Evolutionary conservation across 257 asterid species (phyloP), one percentile per base, ranked within the genome.

Genomic region (Petunia secreta): DNA sequence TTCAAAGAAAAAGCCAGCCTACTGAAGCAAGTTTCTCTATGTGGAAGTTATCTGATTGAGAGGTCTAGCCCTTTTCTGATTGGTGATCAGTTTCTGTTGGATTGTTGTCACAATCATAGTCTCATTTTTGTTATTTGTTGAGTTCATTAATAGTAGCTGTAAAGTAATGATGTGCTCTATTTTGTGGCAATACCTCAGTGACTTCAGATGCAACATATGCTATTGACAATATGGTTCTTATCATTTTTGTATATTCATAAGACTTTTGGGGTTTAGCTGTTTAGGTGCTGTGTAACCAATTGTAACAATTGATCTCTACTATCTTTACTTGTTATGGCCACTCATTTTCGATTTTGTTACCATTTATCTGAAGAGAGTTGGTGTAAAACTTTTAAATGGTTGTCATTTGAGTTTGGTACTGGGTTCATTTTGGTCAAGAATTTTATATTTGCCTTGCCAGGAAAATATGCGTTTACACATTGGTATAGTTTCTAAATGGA

Each of bases 41-140:
- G 44, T 69, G 59, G 57, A 73, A 73, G 25, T 73, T 50, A 50
- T 48, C 62, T 50, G 77, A 34, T 50, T 73, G 77, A 50, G 39
- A 11, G 15, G 34, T 83, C 37, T 79, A 41, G 8, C n/a, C 10
- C 63, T 6, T 77, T 53, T 3, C 57, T 78, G 63, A 71, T 8
- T 83, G 78, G 43, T 78, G 75, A 37, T 48, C 36, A 11, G 44
- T 34, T 52, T 52, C 57, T 71, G 4, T 55, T 34, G 77, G 60
- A 11, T 64, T 38, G 48, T 64, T 38, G 73, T 38, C 14, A 13
- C 39, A 64, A 34, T 2, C 5, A 38, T 64, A 13, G 3, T 64
- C 48, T 63, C 46, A 63, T 10, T 63, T 57, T 62, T 38, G 16
- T 63, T 63, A 10, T 69, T 25, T 46, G 59, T 43, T 69, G 43